Conservation (phyloP, 129 eudicot genomes). For the Deinandra increscens region DNA sequence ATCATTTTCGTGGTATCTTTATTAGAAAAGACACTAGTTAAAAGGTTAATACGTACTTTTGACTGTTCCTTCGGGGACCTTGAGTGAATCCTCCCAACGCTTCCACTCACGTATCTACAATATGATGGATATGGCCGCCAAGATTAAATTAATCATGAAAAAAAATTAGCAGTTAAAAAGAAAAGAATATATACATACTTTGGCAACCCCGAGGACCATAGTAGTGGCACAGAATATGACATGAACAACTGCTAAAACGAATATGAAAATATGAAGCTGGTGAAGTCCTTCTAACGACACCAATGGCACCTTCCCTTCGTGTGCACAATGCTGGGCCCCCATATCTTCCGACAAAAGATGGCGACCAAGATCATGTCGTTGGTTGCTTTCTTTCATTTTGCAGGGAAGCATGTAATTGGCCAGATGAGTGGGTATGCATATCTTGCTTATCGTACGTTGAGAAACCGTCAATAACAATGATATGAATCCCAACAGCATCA, state of each 20-base stretch:
- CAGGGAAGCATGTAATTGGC: slow-evolving; percentile 85
- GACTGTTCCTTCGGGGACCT: slow-evolving; percentile 6
- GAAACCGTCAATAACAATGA: slow-evolving; percentile 72
- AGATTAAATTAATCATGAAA: too few relatives aligned
- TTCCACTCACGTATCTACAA: slow-evolving; percentile 75
- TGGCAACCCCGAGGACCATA: slow-evolving; percentile 83
- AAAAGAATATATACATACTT: slow-evolving; percentile 35
- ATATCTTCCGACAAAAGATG: slow-evolving; percentile 47
- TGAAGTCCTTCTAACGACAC: slow-evolving; percentile 87
- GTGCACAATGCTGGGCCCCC: slow-evolving; percentile 34
- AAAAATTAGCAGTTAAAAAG: too few relatives aligned
- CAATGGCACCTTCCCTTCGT: slow-evolving; percentile 59
- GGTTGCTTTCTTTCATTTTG: slow-evolving; percentile 29
- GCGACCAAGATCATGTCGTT: slow-evolving; percentile 33
- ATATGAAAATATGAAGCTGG: slow-evolving; percentile 90
- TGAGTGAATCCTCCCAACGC: slow-evolving; percentile 70
- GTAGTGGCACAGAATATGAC: slow-evolving; percentile 86
- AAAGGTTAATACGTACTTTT: slow-evolving; percentile 13
- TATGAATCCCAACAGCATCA: slow-evolving; percentile 96
- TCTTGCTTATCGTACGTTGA: slow-evolving; percentile 60
- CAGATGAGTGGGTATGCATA: slow-evolving; percentile 71
- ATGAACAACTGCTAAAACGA: slow-evolving; percentile 84
- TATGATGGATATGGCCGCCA: too few relatives aligned
- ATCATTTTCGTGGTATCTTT: too few relatives aligned
- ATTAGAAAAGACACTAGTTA: too few relatives aligned